Evolutionary conservation across 495 filamentous ascomycete species (phyloP), one percentile per base, ranked within the genome.

Genomic region (Aspergillus baeticus): DNA sequence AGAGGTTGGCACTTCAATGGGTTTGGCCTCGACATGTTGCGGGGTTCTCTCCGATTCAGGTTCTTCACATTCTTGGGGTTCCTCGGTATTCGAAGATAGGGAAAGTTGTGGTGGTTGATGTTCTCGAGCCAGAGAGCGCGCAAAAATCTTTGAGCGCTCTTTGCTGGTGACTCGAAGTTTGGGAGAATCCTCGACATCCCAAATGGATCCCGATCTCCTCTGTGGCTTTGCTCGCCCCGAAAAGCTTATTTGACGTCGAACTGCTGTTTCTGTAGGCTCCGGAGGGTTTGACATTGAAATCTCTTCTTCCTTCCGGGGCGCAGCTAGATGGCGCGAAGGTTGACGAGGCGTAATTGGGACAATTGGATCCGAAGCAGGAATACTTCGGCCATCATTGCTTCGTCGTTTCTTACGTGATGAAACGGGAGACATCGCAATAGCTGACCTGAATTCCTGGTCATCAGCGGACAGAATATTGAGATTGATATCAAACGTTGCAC

Each of bases 391-490:
- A 44, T 66, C 45, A 59, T 74, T 76, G 5, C 72, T 66, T 11
- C 74, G 70, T 3, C 74, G 65, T 47, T 58, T 75, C 36, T 77
- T 77, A 22, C 62, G 68, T n/a, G 71, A 66, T 33, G 63, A 71
- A 51, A 64, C 62, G 10, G 71, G 72, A 5, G 72, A 75, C 42
- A 68, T 66, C 41, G 68, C 69, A 42, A 70, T 58, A 23, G 74
- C 57, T 8, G 66, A 61, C 22, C 65, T 68, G 50, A 77, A 80
- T 23, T 78, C 71, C 14, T 64, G 54, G 49, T 81, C 78, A 1
- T 79, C 77, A 2, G 66, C 69, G 1, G 69, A 74, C 21, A 79
- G 63, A 10, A 80, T 65, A 17, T 67, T 67, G 35, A 80, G 66
- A 15, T 73, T 69, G 7, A 78, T 44, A 37, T 79, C 76, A n/a